Base-by-base conservation (phyloP, 805 yeast genomes). In the Kluyveromyces siamensis region DNA sequence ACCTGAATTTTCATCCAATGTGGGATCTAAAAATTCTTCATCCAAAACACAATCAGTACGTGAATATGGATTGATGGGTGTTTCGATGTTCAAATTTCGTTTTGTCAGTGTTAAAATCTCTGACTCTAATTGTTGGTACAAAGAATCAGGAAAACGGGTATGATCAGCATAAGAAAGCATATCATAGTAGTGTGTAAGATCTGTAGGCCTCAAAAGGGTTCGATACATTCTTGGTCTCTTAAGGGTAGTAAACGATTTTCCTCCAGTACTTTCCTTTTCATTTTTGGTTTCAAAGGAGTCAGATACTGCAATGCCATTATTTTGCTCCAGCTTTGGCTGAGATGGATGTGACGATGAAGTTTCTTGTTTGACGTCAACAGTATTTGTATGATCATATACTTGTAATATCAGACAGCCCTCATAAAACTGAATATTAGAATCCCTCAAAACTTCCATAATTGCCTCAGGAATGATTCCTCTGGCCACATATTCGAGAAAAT, bases 371-470 rank as follows among this genome's bases (percentile, higher is more conserved):
- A 65, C 57, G 47, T 65, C 69, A 2, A 62, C 66, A 16, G 67
- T 71, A 50, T 76, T 73, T 21, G 97, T 72, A 63, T 90, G 96
- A 65, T 91, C 99, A 55, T 77, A 79, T n/a, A 91, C 83, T 61
- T 87, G 87, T 44, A 91, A 66, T 14, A 91, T 86, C 38, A 91
- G 71, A 63, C 95, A 87, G 0, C 97, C 97, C 61, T 93, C 97
- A 63, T 87, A 91, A 47, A 88, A 77, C 51, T 80, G 79, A 35
- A 90, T 79, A 17, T 90, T 84, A 37, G 91, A 87, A 63, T 91
- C 98, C 59, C 85, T 81, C 41, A 93, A 74, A 9, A 91, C 85
- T 67, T 93, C 98, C 56, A 89, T 81, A 61, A 91, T 80, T 13
- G 95, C 87, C 39, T 87, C 85, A 1, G 97, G 96, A 13, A 91